Evolutionary conservation across 805 yeast species (phyloP).

Genomic region (Kazachstania taianensis): DNA sequence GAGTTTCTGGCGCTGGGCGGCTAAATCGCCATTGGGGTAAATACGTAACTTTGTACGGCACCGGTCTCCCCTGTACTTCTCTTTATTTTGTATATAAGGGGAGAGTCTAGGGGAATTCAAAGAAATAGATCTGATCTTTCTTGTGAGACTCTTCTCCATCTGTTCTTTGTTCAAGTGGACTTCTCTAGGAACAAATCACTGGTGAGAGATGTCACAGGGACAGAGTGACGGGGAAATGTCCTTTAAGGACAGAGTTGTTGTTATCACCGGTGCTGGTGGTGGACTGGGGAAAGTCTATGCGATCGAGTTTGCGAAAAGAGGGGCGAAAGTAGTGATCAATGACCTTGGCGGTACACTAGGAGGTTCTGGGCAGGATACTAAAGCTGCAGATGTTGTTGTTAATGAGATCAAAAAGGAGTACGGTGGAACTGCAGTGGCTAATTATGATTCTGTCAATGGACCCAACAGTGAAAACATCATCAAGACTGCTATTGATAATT

Average conservation of each 20-base stretch:
- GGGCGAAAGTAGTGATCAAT: slow-evolving; percentile 91
- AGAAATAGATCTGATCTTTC: too few relatives aligned
- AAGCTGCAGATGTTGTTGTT: slow-evolving; percentile 84
- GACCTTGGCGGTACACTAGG: slow-evolving; percentile 80
- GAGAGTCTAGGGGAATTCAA: too few relatives aligned
- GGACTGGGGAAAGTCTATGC: slow-evolving; percentile 90
- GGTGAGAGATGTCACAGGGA: too few relatives aligned
- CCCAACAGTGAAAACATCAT: slow-evolving; percentile 76
- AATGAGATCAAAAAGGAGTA: slow-evolving; percentile 55
- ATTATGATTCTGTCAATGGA: slow-evolving; percentile 73
- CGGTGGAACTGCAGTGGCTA: slow-evolving; percentile 88
- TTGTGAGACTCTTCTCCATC: too few relatives aligned
- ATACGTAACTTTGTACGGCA: background rate
- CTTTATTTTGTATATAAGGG: too few relatives aligned
- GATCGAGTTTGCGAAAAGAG: slow-evolving; percentile 74
- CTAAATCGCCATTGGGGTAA: slow-evolving; percentile 2
- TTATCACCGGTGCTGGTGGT: slow-evolving; percentile 96
- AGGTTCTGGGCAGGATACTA: slow-evolving; percentile 59
- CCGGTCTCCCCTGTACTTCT: too few relatives aligned
- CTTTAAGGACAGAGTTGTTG: slow-evolving; percentile 78
- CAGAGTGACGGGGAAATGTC: too few relatives aligned
- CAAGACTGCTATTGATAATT: slow-evolving; percentile 73
- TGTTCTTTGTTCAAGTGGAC: too few relatives aligned
- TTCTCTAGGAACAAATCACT: too few relatives aligned
- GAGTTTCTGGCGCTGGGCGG: too few relatives aligned